These are phyloP conservation scores for Chionographis japonica DNA, from an alignment of 106 monocot genomes.

Conservation along the genomic window DNA sequence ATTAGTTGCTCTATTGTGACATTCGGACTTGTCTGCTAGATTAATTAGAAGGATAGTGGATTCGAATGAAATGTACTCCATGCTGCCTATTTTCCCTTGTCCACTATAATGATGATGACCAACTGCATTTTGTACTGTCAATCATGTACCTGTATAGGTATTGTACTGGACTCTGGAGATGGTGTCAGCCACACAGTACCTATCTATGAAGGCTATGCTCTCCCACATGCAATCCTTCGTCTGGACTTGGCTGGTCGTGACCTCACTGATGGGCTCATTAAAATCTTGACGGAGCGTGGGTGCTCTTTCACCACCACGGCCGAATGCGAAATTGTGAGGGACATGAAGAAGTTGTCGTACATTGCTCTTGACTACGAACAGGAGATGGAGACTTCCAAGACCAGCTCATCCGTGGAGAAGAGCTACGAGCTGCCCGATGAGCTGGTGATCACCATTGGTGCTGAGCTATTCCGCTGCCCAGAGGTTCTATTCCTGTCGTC, in stretches of 20 bases:
- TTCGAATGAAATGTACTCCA: too few species aligned
- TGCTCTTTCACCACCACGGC: constrained; percentile 28
- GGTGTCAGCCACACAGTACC: constrained; percentile 32
- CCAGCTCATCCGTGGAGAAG: constrained; percentile 23
- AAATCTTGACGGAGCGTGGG: constrained; percentile 24
- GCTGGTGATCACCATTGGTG: constrained; percentile 30
- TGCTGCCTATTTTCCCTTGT: too few species aligned
- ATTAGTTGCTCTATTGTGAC: too few species aligned
- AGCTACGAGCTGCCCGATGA: constrained; percentile 26
- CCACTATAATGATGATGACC: too few species aligned
- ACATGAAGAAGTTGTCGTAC: constrained; percentile 28
- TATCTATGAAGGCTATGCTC: constrained; percentile 28
- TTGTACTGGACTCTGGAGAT: constrained; percentile 30
- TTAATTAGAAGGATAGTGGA: too few species aligned
- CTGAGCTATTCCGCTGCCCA: constrained; percentile 25
- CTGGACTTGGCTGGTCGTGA: constrained; percentile 24
- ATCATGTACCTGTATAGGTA: constrained; percentile 1
- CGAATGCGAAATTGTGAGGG: constrained; percentile 28
- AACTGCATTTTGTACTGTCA: too few species aligned
- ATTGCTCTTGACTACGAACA: constrained; percentile 27
- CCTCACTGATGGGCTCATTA: constrained; percentile 22
- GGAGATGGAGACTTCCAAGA: constrained; percentile 19
- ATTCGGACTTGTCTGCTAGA: too few species aligned
- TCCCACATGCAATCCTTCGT: constrained; percentile 27
- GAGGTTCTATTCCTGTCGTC: constrained; percentile 33